Conservation (phyloP, 2,329 filamentous ascomycete species). For the Grosmannia clavigera region DNA sequence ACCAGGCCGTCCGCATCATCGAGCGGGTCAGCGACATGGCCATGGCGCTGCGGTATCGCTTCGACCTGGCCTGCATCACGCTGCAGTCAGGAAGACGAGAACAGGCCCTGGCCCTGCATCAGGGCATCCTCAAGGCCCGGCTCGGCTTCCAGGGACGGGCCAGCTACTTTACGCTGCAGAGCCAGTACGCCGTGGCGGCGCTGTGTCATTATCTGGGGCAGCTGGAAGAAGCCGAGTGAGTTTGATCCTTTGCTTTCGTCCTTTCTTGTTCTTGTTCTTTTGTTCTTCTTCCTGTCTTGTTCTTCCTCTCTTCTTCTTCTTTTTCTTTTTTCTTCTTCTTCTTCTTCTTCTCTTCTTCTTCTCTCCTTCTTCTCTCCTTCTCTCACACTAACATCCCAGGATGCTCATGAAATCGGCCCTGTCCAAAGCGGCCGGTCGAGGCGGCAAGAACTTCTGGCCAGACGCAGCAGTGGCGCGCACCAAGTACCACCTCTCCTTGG, state of each 20-base stretch:
- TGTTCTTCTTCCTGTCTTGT: background rate
- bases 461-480: slow-evolving; percentile 10
- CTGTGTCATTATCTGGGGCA: slow-evolving; percentile 8
- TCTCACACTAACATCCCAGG: background rate
- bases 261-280: background rate
- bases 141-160: slow-evolving; percentile 11
- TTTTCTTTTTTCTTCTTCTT: background rate
- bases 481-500: slow-evolving; percentile 10
- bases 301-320: background rate
- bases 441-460: slow-evolving; percentile 10
- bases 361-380: background rate
- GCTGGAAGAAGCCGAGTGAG: slow-evolving; percentile 9
- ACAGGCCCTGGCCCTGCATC: slow-evolving; percentile 8
- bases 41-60: slow-evolving; percentile 10
- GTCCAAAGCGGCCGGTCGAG: slow-evolving; percentile 2
- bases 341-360: background rate
- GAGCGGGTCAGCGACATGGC: slow-evolving; percentile 7
- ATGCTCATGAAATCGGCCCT: slow-evolving; percentile 7
- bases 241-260: background rate
- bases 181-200: slow-evolving; percentile 11
- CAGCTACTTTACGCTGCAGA: slow-evolving; percentile 12
- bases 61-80: slow-evolving; percentile 9
- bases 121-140: slow-evolving; percentile 8
- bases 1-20: slow-evolving; percentile 5
- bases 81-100: slow-evolving; percentile 9